phyloP scores from a whole-genome alignment of 768 basidiomycete species.

The Austroboletus festivus region DNA sequence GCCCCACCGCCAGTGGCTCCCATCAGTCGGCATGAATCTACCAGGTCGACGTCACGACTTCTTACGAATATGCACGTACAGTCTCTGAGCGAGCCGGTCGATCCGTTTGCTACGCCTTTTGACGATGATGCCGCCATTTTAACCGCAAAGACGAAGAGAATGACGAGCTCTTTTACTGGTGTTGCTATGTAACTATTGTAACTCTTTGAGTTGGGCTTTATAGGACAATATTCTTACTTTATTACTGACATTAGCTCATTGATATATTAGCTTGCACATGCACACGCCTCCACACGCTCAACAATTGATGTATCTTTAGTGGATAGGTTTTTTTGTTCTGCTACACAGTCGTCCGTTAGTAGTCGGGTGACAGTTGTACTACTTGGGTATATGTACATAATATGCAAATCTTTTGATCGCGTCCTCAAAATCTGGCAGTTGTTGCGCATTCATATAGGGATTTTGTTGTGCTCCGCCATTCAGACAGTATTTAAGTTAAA shows the following conservation, averaged over 20 bases:
- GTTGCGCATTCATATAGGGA: too few relatives aligned
- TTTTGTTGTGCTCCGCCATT: too few relatives aligned
- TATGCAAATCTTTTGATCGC: too few relatives aligned
- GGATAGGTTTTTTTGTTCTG: conserved; percentile 6
- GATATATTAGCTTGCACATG: conserved; percentile 8
- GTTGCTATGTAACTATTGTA: conserved; percentile 29
- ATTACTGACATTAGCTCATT: conserved; percentile 16
- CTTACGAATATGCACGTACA: conserved; percentile 43
- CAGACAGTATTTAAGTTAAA: neutral
- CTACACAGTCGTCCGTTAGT: neutral
- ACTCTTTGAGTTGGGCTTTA: neutral
- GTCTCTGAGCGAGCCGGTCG: conserved; percentile 29
- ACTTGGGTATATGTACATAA: neutral
- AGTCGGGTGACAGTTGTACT: conserved; percentile 8
- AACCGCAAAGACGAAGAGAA: conserved; percentile 39
- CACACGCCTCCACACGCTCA: neutral
- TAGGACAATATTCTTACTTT: conserved; percentile 9
- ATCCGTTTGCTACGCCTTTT: conserved; percentile 77
- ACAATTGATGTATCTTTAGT: conserved; percentile 27
- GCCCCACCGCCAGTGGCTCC: conserved; percentile 14
- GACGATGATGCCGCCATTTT: conserved; percentile 59
- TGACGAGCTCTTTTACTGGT: conserved; percentile 51
- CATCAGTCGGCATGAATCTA: conserved; percentile 18
- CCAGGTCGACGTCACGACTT: conserved; percentile 42
- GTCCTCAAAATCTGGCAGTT: too few relatives aligned